Evolutionary conservation across 495 filamentous ascomycete species (phyloP).

Genomic region (Trichoderma virens): DNA sequence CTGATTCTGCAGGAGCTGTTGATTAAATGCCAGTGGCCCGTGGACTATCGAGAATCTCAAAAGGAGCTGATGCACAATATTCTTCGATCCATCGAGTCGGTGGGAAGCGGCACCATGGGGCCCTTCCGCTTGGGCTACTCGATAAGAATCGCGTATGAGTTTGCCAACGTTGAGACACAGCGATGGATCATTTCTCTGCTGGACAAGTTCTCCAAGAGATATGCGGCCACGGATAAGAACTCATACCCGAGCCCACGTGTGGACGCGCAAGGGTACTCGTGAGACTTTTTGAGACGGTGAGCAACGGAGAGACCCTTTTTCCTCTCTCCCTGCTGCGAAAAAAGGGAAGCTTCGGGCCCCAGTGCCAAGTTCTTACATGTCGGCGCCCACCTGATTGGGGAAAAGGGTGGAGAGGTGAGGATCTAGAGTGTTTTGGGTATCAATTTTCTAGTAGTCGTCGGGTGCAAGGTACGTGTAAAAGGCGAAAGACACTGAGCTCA

Average conservation of each 20-base stretch:
- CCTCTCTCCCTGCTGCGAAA: not conserved
- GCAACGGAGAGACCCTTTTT: not conserved
- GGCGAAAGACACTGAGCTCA: not conserved
- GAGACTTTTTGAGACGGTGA: not conserved
- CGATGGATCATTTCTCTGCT: constrained; percentile 14
- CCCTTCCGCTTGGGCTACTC: constrained; percentile 16
- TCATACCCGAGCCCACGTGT: constrained; percentile 11
- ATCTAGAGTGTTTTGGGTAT: constrained; percentile 1
- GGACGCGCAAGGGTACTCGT: constrained; percentile 12
- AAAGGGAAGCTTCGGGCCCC: not conserved
- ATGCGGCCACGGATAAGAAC: constrained; percentile 12
- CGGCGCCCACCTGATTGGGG: not conserved
- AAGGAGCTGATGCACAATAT: constrained; percentile 13
- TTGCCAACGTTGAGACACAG: constrained; percentile 14
- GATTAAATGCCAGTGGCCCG: constrained; percentile 10
- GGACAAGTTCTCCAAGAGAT: constrained; percentile 13
- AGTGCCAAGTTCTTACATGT: not conserved
- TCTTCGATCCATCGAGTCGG: constrained; percentile 16
- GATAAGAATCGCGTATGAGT: constrained; percentile 17
- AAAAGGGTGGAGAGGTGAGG: not conserved
- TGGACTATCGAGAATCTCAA: constrained; percentile 12
- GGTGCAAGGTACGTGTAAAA: not conserved
- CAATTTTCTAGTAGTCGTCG: not conserved
- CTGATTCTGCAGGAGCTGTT: constrained; percentile 16
- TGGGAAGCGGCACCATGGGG: constrained; percentile 15